Evolutionary conservation across 1,284 basidiomycete species (phyloP).

Genomic region (Veloboletus limbatus): DNA sequence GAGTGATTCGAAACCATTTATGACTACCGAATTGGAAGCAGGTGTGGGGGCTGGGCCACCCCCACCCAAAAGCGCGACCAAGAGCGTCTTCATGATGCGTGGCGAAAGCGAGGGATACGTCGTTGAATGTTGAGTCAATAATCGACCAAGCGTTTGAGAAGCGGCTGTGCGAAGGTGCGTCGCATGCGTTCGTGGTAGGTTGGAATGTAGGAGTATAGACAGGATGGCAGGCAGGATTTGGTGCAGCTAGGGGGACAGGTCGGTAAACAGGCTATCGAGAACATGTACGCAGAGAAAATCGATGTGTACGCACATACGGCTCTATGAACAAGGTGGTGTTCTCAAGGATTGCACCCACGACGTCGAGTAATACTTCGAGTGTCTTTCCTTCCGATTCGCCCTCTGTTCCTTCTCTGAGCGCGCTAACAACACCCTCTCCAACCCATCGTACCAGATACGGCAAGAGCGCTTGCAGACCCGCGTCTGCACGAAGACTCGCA

Average conservation of each 20-base stretch:
- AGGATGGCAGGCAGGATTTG: constrained; percentile 94
- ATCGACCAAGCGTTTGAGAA: constrained; percentile 77
- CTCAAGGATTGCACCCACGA: constrained; percentile 77
- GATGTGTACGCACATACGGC: constrained; percentile 74
- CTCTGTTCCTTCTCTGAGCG: constrained; percentile 57
- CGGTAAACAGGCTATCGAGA: neutral
- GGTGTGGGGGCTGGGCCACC: constrained; percentile 12
- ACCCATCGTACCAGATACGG: constrained; percentile 97
- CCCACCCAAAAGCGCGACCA: constrained; percentile 70
- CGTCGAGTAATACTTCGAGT: constrained; percentile 78
- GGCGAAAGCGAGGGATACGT: constrained; percentile 84
- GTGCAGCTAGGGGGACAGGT: constrained; percentile 64
- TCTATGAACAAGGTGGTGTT: constrained; percentile 93
- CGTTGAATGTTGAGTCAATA: constrained; percentile 75
- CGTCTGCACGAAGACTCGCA: constrained; percentile 85
- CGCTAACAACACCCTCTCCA: constrained; percentile 79
- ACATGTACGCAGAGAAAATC: neutral
- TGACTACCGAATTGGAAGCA: constrained; percentile 12
- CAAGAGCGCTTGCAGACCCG: constrained; percentile 90
- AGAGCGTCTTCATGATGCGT: constrained; percentile 89
- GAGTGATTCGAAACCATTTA: constrained; percentile 32
- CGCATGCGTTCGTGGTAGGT: constrained; percentile 59
- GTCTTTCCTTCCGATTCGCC: constrained; percentile 62
- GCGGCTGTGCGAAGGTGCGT: constrained; percentile 72
- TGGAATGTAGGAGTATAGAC: constrained; percentile 85